Conservation (phyloP, 495 filamentous ascomycete genomes). For the Hyaloscypha bicolor region DNA sequence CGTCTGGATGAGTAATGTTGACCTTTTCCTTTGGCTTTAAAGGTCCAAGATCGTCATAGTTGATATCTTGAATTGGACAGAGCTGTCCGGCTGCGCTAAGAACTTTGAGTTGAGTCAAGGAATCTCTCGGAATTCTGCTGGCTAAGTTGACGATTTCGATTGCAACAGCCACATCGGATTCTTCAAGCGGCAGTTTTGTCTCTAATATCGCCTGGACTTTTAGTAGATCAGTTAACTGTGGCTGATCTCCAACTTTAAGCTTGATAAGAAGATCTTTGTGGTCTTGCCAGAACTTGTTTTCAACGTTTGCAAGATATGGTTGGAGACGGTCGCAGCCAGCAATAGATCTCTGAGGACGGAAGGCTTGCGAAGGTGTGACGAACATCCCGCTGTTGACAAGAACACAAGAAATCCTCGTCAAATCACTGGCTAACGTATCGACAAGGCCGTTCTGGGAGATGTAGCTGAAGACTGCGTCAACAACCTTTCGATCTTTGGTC, state of each 20-base stretch:
- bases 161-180: constrained; percentile 29
- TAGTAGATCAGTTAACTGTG: constrained; percentile 28
- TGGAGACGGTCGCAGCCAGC: constrained; percentile 19
- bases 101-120: constrained; percentile 19
- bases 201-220: constrained; percentile 29
- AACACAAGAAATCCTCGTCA: constrained; percentile 30
- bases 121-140: constrained; percentile 19
- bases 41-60: constrained; percentile 21
- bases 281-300: constrained; percentile 27
- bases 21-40: constrained; percentile 21
- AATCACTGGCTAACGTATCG: constrained; percentile 15
- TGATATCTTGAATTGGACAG: constrained; percentile 19
- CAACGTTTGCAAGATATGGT: constrained; percentile 32
- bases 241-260: constrained; percentile 30
- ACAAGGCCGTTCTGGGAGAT: constrained; percentile 19
- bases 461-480: constrained; percentile 32
- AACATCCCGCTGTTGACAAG: constrained; percentile 17
- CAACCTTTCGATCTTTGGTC: constrained; percentile 23
- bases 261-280: constrained; percentile 28
- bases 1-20: constrained; percentile 34
- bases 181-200: constrained; percentile 17
- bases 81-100: constrained; percentile 15
- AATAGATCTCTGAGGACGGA: constrained; percentile 12
- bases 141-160: constrained; percentile 35
- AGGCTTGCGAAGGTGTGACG: constrained; percentile 21